These are phyloP conservation scores for Microdochium paspali DNA, from an alignment of 2,329 filamentous ascomycete species.

Conservation along the genomic window DNA sequence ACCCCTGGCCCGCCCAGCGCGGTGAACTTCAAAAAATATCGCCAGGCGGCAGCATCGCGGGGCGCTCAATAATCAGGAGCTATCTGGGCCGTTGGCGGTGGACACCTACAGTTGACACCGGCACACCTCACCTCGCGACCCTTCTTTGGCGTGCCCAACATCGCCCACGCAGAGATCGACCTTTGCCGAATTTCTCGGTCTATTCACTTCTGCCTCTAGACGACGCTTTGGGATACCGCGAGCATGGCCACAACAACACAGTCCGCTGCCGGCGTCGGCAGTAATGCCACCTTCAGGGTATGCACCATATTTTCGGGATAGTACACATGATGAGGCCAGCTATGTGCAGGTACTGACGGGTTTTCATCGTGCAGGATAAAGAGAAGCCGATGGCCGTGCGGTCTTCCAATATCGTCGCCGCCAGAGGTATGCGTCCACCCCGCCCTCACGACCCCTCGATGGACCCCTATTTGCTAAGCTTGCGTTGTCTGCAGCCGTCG, in stretches of 20 bases:
- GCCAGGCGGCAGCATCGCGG: neutral
- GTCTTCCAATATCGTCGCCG: slow-evolving; percentile 92
- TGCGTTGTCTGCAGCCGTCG: slow-evolving; percentile 56
- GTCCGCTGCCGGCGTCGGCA: slow-evolving; percentile 25
- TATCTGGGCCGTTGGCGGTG: neutral
- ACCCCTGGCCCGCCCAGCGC: neutral
- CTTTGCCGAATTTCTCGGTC: neutral
- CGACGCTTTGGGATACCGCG: neutral
- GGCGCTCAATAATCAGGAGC: slow-evolving; percentile 1
- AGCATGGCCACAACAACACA: slow-evolving; percentile 36
- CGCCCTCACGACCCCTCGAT: neutral
- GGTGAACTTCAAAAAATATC: neutral
- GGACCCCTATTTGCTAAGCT: slow-evolving; percentile 14
- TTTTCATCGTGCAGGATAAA: too few species aligned
- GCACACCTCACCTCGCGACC: neutral
- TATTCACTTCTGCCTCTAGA: neutral
- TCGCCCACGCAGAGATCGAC: neutral
- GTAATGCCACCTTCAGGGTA: slow-evolving; percentile 50
- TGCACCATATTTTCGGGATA: slow-evolving; percentile 8
- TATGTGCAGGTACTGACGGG: too few species aligned
- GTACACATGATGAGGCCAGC: too few species aligned
- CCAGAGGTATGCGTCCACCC: slow-evolving; percentile 58
- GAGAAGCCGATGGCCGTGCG: slow-evolving; percentile 98
- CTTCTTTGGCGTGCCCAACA: neutral
- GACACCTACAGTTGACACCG: neutral